A percentile compares a stretch with the other conserved stretches of the same genome.
Conservation (phyloP, 345 rosid species). For the Dovyalis caffra region DNA sequence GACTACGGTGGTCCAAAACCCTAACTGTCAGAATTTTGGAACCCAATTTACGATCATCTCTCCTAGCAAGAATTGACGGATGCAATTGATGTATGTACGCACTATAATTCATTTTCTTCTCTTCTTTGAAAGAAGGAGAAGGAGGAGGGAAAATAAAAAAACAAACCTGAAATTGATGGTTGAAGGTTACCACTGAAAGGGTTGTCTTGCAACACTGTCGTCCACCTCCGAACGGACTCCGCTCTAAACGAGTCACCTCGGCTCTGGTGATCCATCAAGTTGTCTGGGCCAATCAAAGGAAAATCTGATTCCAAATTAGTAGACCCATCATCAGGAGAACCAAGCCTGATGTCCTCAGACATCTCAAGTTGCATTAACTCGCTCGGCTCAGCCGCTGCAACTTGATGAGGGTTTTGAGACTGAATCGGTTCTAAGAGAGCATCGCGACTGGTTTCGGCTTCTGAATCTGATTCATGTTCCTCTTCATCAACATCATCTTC, state of each 20-base stretch:
- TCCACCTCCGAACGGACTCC: conserved; percentile 54
- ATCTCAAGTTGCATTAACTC: conserved; percentile 71
- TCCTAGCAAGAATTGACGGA: no score
- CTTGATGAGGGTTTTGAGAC: conserved; percentile 21
- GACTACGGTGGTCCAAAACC: no score
- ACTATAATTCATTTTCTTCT: no score
- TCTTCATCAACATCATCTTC: conserved; percentile 43
- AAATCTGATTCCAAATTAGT: conserved; percentile 64
- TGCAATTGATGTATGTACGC: no score
- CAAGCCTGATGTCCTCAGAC: conserved; percentile 78
- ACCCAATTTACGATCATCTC: no score
- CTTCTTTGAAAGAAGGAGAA: no score
- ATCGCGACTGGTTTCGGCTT: conserved; percentile 30
- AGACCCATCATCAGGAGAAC: conserved; percentile 78
- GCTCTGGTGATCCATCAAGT: conserved; percentile 29
- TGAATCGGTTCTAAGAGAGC: conserved; percentile 4
- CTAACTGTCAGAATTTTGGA: no score
- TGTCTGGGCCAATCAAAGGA: conserved; percentile 28
- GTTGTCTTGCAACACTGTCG: conserved; percentile 37
- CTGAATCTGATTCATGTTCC: conserved; percentile 23
- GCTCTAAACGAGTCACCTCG: conserved; percentile 40
- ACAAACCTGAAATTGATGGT: conserved; percentile 36
- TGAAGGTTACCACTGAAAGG: conserved; percentile 22
- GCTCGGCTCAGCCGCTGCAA: conserved; percentile 45
- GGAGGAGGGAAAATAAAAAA: no score